These are phyloP conservation scores for Leishmania lainsoni DNA, from an alignment of 208 protist species.

Conservation along the genomic window DNA sequence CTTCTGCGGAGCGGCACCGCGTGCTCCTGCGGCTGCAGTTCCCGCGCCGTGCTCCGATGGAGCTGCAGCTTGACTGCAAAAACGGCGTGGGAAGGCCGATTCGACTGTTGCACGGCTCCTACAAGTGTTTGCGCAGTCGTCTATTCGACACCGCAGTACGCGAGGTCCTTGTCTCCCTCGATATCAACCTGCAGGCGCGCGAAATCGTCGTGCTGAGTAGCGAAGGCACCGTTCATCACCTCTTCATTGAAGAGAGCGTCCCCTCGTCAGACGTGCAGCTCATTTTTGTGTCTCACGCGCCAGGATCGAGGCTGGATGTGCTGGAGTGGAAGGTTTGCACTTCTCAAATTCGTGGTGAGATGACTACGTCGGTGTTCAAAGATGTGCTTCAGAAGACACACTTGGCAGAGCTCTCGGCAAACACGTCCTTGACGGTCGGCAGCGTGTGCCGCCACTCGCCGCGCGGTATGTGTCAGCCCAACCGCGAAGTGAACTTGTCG, in stretches of 20 bases:
- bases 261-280: constrained; percentile 39
- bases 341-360: constrained; percentile 22
- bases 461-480: constrained; percentile 4
- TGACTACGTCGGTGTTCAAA: constrained; percentile 27
- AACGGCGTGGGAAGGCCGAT: constrained; percentile 22
- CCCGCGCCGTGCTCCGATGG: constrained; percentile 31
- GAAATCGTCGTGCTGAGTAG: constrained; percentile 45
- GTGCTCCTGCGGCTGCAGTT: constrained; percentile 55
- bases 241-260: constrained; percentile 34
- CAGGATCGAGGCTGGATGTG: constrained; percentile 45
- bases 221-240: constrained; percentile 46
- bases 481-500: constrained; percentile 28
- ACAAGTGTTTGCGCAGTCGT: constrained; percentile 26
- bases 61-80: constrained; percentile 52
- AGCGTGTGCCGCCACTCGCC: constrained; percentile 32
- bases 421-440: constrained; percentile 37
- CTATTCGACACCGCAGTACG: constrained; percentile 33
- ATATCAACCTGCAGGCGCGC: constrained; percentile 45
- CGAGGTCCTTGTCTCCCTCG: constrained; percentile 38
- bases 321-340: constrained; percentile 44
- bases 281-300: constrained; percentile 40
- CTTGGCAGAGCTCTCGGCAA: constrained; percentile 25
- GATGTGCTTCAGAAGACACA: constrained; percentile 19
- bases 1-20: constrained; percentile 46
- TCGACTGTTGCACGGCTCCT: constrained; percentile 26